A percentile compares a stretch with the other conserved stretches of the same genome.
These are phyloP conservation scores for Rhodotorula sp. DNA, from an alignment of 1,284 basidiomycete species.

Conservation along the genomic window DNA sequence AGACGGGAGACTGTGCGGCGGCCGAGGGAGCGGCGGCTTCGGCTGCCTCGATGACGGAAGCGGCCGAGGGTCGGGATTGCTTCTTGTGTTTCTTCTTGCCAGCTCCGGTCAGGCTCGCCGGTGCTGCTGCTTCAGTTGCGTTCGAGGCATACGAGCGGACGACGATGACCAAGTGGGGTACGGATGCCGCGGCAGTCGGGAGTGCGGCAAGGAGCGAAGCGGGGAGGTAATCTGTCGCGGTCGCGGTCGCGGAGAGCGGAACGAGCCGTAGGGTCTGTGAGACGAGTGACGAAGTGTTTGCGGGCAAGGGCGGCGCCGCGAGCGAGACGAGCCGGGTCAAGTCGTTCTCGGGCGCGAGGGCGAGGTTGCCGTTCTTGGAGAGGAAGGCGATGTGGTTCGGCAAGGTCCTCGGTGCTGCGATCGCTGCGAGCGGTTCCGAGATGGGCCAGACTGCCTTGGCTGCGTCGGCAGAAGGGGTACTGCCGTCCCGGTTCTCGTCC, in stretches of 20 bases:
- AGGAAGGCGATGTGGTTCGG: constrained; percentile 37
- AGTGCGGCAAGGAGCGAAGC: constrained; percentile 16
- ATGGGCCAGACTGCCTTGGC: constrained; percentile 37
- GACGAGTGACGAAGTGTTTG: background rate
- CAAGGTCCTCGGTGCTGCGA: constrained; percentile 35
- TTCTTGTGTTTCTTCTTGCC: constrained; percentile 40
- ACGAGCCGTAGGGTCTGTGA: constrained; percentile 25
- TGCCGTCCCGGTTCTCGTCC: constrained; percentile 40
- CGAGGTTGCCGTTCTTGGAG: constrained; percentile 30
- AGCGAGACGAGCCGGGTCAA: constrained; percentile 31
- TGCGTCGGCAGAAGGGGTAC: constrained; percentile 28
- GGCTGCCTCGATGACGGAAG: constrained; percentile 31
- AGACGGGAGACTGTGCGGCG: background rate
- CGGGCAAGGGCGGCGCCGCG: constrained; percentile 4
- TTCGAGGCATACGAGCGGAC: constrained; percentile 16
- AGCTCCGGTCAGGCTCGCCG: constrained; percentile 15
- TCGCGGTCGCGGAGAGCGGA: constrained; percentile 17
- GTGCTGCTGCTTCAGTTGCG: background rate
- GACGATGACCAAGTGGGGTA: constrained; percentile 30
- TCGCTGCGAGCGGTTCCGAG: constrained; percentile 30
- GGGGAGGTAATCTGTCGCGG: constrained; percentile 14
- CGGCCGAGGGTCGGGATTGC: constrained; percentile 28
- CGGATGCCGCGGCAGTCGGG: constrained; percentile 1
- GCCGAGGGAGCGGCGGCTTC: constrained; percentile 1
- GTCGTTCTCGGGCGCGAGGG: constrained; percentile 30